A percentile compares a stretch with the other conserved stretches of the same genome.
phyloP scores from a whole-genome alignment of 257 asterid genomes.

The Solanum virginianum region DNA sequence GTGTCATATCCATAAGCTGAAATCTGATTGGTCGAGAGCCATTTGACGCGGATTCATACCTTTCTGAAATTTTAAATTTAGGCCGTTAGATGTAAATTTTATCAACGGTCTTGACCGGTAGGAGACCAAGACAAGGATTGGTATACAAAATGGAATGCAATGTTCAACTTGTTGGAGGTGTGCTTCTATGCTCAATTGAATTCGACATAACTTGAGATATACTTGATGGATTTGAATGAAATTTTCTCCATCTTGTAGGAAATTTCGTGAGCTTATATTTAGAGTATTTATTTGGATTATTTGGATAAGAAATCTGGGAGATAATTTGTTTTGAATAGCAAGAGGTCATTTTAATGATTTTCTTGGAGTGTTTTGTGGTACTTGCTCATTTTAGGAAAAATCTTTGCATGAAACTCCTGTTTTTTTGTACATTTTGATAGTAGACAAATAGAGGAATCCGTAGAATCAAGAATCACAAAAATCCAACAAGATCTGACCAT shows the following conservation, averaged over 20 bases:
- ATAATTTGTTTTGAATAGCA: constrained; percentile 8
- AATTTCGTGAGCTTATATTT: constrained; percentile 40
- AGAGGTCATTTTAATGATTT: constrained; percentile 30
- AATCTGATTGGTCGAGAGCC: constrained; percentile 45
- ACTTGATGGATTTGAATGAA: constrained; percentile 11
- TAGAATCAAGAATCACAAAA: constrained; percentile 15
- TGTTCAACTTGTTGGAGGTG: constrained; percentile 23
- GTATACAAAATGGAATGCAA: constrained; percentile 12
- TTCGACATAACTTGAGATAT: constrained; percentile 18
- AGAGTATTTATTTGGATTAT: background rate
- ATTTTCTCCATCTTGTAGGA: constrained; percentile 6
- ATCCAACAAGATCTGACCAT: constrained; percentile 8
- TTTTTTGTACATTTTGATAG: background rate
- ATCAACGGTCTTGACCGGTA: constrained; percentile 39
- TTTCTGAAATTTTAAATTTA: constrained; percentile 35
- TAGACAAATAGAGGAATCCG: constrained; percentile 7
- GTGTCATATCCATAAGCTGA: constrained; percentile 19
- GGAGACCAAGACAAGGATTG: constrained; percentile 25
- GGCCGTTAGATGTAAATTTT: constrained; percentile 38
- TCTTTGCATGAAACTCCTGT: background rate
- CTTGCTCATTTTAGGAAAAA: constrained; percentile 13
- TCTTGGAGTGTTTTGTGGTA: constrained; percentile 14
- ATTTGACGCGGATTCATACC: constrained; percentile 47
- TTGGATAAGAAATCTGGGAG: constrained; percentile 1
- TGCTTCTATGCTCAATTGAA: constrained; percentile 51